Base-by-base conservation (phyloP, 148 eudicot genomes). In the Agrostemma githago region DNA sequence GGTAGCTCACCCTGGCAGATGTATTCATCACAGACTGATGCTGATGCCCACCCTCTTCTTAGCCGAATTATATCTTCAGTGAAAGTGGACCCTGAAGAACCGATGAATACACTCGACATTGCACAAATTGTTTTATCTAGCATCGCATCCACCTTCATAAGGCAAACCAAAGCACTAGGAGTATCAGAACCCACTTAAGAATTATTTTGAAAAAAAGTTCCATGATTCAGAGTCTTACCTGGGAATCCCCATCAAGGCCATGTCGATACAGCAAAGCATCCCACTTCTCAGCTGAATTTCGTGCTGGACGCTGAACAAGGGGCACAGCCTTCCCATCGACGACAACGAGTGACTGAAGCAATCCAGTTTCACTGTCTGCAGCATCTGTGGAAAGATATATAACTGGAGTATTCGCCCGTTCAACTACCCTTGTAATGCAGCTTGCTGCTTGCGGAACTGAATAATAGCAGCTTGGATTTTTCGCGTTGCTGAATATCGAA, bases 311-410 rank as follows among this genome's bases (percentile, higher is more conserved):
- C 79, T 80, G 85, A 62, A 95, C 88, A 73, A 92, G 96, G 4
- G 99, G 97, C 42, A 95, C 88, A 72, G 84, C 76, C 78, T 90
- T 95, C 39, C 99, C 97, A 57, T 89, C 89, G 57, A 80, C 72
- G 66, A 83, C 66, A 39, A 92, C 70, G 21, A 92, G 79, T 20
- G 99, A 90, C 80, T 92, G 97, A 71, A 95, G 82, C 71, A 95
- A 80, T 51, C 86, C 87, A 66, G 96, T 95, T 92, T 95, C 99
- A 79, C 97, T 95, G 56, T 84, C 94, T 60, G 96, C 99, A 74
- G 99, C 99, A 85, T 95, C 99, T 15, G 99, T 95, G 67, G 99
- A 88, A 26, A 95, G 96, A 86, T 92, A 95, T 82, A 95, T 81
- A 51, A 92, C 92, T 16, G 94, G 96, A 8, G 89, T 74, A 75